phyloP scores from a whole-genome alignment of 192 early-diverging fungal genomes.

The Geranomyces michiganensis region DNA sequence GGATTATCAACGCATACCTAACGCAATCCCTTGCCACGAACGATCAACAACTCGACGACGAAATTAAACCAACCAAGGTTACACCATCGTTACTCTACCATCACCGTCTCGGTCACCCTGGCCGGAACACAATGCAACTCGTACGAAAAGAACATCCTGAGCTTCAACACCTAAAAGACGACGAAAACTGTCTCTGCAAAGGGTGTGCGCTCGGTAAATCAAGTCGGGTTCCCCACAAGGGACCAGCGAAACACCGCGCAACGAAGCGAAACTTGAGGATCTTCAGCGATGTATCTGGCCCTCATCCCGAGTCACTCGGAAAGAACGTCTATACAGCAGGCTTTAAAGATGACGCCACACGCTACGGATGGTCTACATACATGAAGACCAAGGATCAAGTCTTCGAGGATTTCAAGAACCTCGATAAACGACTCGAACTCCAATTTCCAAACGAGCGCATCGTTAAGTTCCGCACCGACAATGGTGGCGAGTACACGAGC shows the following conservation, averaged over 20 bases:
- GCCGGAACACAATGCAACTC: not conserved
- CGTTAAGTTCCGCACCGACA: too few relatives aligned
- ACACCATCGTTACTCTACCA: not conserved
- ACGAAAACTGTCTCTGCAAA: too few relatives aligned
- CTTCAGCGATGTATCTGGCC: not conserved
- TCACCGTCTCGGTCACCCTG: not conserved
- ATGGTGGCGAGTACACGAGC: not conserved
- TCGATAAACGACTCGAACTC: too few relatives aligned
- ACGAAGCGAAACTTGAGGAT: not conserved
- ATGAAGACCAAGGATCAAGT: not conserved
- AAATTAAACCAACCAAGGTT: not conserved
- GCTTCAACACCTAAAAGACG: not conserved
- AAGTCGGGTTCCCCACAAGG: not conserved
- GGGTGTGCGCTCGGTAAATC: too few relatives aligned
- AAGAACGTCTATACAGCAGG: too few relatives aligned
- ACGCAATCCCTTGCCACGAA: not conserved
- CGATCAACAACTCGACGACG: not conserved
- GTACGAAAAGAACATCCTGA: not conserved
- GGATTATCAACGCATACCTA: not conserved
- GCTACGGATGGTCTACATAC: not conserved
- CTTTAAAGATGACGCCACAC: not conserved
- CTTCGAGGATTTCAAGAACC: not conserved
- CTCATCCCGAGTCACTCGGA: not conserved
- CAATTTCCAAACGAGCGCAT: too few relatives aligned
- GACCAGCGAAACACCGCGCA: not conserved